Percentiles rank a stretch among this genome's conserved stretches.
phyloP scores from a whole-genome alignment of 768 basidiomycete genomes.

The Termitomyces sp. region DNA sequence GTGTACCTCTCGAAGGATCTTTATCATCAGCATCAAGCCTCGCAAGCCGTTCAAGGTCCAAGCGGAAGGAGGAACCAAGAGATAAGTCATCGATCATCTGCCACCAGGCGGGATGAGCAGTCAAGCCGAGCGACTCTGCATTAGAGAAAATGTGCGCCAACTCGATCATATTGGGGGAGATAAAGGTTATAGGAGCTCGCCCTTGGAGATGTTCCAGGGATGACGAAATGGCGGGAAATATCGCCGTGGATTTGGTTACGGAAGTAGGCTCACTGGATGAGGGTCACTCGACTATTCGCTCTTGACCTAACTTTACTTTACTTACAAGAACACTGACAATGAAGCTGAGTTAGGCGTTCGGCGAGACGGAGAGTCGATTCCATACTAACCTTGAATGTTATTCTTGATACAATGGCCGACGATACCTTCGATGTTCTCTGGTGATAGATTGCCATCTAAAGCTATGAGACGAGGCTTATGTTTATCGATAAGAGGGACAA shows the following conservation, averaged over 20 bases:
- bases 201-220: conserved; percentile 21
- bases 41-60: conserved; percentile 59
- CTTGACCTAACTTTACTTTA: conserved; percentile 1
- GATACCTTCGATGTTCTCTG: conserved; percentile 45
- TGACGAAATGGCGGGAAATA: conserved; percentile 58
- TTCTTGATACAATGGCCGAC: conserved; percentile 44
- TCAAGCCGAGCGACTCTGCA: conserved; percentile 41
- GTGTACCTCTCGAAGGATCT: conserved; percentile 33
- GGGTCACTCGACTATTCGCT: not conserved
- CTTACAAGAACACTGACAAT: conserved; percentile 70
- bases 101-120: conserved; percentile 62
- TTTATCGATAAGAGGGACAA: conserved; percentile 41
- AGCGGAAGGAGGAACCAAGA: conserved; percentile 63
- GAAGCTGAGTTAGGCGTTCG: not conserved
- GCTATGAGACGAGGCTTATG: conserved; percentile 57
- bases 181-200: conserved; percentile 55
- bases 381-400: conserved; percentile 48
- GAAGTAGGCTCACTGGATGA: conserved; percentile 84
- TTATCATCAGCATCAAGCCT: conserved; percentile 37
- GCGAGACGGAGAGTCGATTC: not conserved
- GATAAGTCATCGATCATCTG: conserved; percentile 53
- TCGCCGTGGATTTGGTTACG: conserved; percentile 65
- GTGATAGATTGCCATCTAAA: conserved; percentile 71
- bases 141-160: conserved; percentile 50
- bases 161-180: conserved; percentile 86